Evolutionary conservation across 2,329 filamentous ascomycete genomes (phyloP), one percentile per base, ranked within the genome.

Genomic region (Alternaria novae-zelandiae): DNA sequence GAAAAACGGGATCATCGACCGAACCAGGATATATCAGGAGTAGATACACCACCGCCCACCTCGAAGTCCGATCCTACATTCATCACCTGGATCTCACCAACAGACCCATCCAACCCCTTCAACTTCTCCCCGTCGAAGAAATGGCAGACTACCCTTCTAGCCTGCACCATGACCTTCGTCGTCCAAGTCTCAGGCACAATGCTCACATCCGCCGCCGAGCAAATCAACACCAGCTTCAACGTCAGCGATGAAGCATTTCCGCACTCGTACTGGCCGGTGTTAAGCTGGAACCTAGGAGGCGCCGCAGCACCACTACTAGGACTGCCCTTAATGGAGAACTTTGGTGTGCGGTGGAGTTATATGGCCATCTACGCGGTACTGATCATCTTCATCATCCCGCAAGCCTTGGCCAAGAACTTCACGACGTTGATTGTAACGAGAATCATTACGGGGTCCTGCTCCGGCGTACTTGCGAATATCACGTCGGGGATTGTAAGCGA

Each of bases 271-370:
- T 83, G 80, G 77, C 74, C 78, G 2, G 78, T 81, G 0, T 73
- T 81, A 6, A 79, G 77, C 6, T 83, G 81, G 82, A 81, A 78
- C 17, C 55, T 83, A 1, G 82, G 82, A 2, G 82, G 78, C 9
- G 83, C 80, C 4, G 64, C 82, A 1, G 80, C 79, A 11, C 80
- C 82, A 7, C 63, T 84, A 6, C 50, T 82, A 4, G 75, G 81
- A 1, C 61, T 84, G 3, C 82, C 82, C 2, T 57, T 83, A 21
- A 83, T 82, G 74, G 82, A 84, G 65, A 78, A 79, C 5, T 82
- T 81, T 25, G 82, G 82, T 6, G 79, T 83, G 2, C 78, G 82
- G 70, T 80, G 79, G 5, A 82, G 82, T 5, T 84, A 84, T 44
- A 74, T 83, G 70, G 56, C 60, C 12, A 74, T 82, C 4, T 83